Conservation (phyloP, 495 filamentous ascomycete species). For the Coniosporium apollinis region DNA sequence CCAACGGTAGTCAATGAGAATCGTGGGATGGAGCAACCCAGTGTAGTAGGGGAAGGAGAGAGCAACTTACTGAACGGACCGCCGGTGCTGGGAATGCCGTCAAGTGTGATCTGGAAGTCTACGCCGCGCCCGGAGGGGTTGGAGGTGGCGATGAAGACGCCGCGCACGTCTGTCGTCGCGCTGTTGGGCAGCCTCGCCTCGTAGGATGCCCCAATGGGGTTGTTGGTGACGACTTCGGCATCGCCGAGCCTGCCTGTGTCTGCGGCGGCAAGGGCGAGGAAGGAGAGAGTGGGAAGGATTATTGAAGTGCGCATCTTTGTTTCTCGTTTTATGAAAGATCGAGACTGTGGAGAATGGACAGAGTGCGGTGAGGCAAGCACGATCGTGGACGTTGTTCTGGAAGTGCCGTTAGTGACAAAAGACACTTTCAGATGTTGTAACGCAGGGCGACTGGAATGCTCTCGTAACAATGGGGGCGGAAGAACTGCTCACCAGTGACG, state of each 20-base stretch:
- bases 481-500: no score
- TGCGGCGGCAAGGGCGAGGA: no score
- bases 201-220: constrained; percentile 42
- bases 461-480: no score
- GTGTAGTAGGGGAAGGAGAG: not conserved
- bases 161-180: constrained; percentile 40
- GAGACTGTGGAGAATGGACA: no score
- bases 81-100: constrained; percentile 44
- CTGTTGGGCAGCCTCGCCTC: constrained; percentile 40
- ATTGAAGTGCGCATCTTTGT: no score
- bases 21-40: not conserved
- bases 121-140: constrained; percentile 44
- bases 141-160: constrained; percentile 39
- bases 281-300: no score
- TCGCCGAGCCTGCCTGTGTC: constrained; percentile 30
- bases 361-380: no score
- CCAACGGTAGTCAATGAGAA: not conserved
- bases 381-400: no score
- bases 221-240: constrained; percentile 39
- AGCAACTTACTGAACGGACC: constrained; percentile 53
- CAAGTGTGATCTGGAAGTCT: constrained; percentile 40
- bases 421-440: no score
- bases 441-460: no score
- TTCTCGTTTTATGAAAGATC: no score
- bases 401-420: no score